Conservation (phyloP, 768 basidiomycete species). For the Amanita polypyramis region DNA sequence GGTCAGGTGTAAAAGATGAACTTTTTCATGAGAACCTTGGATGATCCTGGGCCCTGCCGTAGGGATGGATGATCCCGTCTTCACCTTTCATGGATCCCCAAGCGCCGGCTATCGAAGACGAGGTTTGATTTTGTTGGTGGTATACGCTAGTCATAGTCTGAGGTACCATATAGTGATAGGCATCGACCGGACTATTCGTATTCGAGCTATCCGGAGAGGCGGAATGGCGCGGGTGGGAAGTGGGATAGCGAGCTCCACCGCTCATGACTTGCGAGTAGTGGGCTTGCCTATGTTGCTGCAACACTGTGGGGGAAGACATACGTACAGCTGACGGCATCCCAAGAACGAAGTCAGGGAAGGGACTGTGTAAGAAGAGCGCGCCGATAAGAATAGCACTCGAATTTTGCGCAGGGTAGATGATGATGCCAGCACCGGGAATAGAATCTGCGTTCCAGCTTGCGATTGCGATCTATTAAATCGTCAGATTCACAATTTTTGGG, state of each 20-base stretch:
- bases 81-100: background rate
- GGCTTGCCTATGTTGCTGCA: constrained; percentile 19
- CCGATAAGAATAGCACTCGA: constrained; percentile 42
- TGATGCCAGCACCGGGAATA: constrained; percentile 37
- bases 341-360: constrained; percentile 38
- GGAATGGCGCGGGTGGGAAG: constrained; percentile 20
- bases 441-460: constrained; percentile 39
- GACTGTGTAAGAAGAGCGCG: constrained; percentile 33
- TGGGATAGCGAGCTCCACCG: constrained; percentile 9
- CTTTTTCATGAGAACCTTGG: background rate
- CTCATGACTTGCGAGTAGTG: constrained; percentile 18
- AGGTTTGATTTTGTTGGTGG: constrained; percentile 3
- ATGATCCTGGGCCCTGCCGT: background rate
- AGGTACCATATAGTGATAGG: constrained; percentile 26
- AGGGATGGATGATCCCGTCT: constrained; percentile 1
- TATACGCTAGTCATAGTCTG: constrained; percentile 9
- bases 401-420: constrained; percentile 42
- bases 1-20: background rate
- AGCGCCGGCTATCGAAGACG: constrained; percentile 6
- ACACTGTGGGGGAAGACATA: constrained; percentile 16
- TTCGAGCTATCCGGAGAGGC: constrained; percentile 26
- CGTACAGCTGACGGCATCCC: constrained; percentile 20
- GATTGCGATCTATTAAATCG: constrained; percentile 32
- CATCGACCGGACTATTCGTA: constrained; percentile 23
- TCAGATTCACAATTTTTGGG: background rate